Conservation (phyloP, 2,329 filamentous ascomycete species). For the Beauveria sp. region DNA sequence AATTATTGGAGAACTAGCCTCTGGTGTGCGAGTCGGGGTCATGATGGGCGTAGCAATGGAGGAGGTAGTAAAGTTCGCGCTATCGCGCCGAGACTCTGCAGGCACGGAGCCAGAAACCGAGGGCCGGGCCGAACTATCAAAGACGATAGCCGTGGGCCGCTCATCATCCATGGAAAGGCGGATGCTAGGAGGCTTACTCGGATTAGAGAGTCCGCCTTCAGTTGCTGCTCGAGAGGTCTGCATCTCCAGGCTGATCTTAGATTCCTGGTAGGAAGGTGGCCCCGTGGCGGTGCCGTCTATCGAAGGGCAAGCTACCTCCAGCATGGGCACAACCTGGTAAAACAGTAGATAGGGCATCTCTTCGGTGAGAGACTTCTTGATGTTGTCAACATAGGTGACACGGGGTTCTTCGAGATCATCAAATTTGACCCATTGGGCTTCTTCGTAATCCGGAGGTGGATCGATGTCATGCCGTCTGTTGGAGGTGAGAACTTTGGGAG, state of each 20-base stretch:
- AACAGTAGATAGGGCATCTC: conserved; percentile 93
- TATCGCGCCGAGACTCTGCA: conserved; percentile 39
- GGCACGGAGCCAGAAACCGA: conserved; percentile 25
- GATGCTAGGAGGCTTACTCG: conserved; percentile 39
- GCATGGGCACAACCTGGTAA: conserved; percentile 86
- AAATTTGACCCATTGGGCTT: conserved; percentile 81
- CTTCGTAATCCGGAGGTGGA: conserved; percentile 57
- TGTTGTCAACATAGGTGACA: conserved; percentile 69
- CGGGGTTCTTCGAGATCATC: conserved; percentile 73
- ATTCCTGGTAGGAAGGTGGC: conserved; percentile 53
- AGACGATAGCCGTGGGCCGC: conserved; percentile 37
- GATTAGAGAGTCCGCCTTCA: not conserved
- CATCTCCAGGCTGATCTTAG: conserved; percentile 34
- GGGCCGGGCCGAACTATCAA: conserved; percentile 35
- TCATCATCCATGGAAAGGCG: conserved; percentile 51
- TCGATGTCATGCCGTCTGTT: conserved; percentile 48
- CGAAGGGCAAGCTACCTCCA: conserved; percentile 52
- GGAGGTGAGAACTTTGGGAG: conserved; percentile 52
- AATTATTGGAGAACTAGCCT: conserved; percentile 27
- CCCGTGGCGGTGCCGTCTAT: conserved; percentile 38
- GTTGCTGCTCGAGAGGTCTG: conserved; percentile 16
- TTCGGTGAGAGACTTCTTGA: conserved; percentile 65
- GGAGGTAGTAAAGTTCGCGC: conserved; percentile 41
- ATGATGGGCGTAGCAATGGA: conserved; percentile 29
- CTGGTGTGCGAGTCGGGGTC: conserved; percentile 27